These are phyloP conservation scores for Flaveria sonorensis DNA, from an alignment of 129 eudicot genomes.

Conservation along the genomic window DNA sequence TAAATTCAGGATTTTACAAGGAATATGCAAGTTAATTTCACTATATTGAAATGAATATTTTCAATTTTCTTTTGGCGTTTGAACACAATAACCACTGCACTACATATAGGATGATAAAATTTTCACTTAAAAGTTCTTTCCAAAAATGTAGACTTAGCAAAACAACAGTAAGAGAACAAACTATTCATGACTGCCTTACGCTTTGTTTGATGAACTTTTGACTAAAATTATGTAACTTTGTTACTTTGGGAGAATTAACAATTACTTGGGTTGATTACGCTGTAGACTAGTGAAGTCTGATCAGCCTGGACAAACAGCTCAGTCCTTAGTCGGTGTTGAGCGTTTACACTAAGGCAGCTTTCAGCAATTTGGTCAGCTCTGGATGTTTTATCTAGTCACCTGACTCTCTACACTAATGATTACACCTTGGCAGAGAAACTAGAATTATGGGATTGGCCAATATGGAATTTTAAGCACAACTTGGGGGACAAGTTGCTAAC, in stretches of 20 bases:
- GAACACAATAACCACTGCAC: neutral
- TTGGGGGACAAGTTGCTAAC: too few relatives aligned
- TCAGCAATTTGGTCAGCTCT: neutral
- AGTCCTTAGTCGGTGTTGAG: neutral
- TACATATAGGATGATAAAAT: neutral
- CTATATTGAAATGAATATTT: slow-evolving; percentile 3
- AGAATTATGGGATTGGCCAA: too few relatives aligned
- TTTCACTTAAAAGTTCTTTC: neutral
- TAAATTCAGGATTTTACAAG: slow-evolving; percentile 19
- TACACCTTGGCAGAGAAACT: too few relatives aligned
- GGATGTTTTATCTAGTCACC: neutral
- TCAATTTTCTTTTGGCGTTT: neutral
- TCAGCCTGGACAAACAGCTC: neutral
- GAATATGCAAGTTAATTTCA: slow-evolving; percentile 12
- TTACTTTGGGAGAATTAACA: neutral
- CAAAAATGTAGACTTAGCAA: slow-evolving; percentile 3
- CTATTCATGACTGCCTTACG: slow-evolving; percentile 6
- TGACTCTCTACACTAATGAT: neutral
- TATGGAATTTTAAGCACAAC: too few relatives aligned
- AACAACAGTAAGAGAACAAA: neutral
- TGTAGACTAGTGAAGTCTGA: neutral
- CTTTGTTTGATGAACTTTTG: neutral
- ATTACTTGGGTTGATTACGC: neutral
- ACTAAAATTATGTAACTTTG: slow-evolving; percentile 11
- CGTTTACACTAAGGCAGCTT: neutral